Conservation (phyloP, 2,329 filamentous ascomycete species). For the Colletotrichum noveboracense region DNA sequence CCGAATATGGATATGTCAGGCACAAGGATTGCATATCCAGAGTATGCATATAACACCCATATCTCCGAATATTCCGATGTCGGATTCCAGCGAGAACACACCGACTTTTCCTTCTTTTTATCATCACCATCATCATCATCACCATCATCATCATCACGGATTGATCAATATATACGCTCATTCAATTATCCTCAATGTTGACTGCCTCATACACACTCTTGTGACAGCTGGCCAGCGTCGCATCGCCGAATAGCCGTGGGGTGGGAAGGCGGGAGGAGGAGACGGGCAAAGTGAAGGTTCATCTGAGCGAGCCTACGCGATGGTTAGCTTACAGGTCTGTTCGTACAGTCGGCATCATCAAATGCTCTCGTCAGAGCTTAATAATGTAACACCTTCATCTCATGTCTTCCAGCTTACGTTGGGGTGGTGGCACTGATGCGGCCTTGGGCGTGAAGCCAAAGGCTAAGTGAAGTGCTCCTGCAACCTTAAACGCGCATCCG, state of each 20-base stretch:
- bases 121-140: too few species aligned
- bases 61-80: too few species aligned
- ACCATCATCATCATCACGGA: too few species aligned
- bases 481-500: neutral
- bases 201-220: too few species aligned
- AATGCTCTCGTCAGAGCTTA: neutral
- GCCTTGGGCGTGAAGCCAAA: neutral
- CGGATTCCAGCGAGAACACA: too few species aligned
- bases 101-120: too few species aligned
- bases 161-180: too few species aligned
- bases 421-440: neutral
- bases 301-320: neutral
- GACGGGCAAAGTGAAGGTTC: neutral
- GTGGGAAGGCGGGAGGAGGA: neutral
- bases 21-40: too few species aligned
- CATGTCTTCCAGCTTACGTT: neutral
- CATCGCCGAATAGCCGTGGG: neutral
- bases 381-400: neutral
- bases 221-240: neutral
- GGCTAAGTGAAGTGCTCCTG: neutral
- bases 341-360: neutral
- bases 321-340: neutral
- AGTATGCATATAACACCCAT: too few species aligned
- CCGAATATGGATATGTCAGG: too few species aligned
- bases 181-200: too few species aligned